Evolutionary conservation across 208 protist genomes (phyloP).

Genomic region (Plasmodiophora brassicae): DNA sequence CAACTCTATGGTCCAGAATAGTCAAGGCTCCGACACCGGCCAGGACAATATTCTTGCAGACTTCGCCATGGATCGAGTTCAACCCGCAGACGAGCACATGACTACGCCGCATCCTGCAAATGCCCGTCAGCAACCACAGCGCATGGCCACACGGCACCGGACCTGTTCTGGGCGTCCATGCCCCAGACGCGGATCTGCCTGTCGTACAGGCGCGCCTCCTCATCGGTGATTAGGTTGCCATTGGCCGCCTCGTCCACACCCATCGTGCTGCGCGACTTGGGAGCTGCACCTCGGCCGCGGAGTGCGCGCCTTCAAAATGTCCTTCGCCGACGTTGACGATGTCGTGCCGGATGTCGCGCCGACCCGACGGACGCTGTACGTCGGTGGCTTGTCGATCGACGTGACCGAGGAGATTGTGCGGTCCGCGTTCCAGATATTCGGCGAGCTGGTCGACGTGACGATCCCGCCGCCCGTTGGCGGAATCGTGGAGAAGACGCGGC

Average conservation of each 20-base stretch:
- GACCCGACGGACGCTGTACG: conserved; percentile 15
- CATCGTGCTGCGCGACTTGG: too few relatives aligned
- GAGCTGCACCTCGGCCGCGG: too few relatives aligned
- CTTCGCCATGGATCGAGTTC: neutral
- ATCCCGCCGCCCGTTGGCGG: neutral
- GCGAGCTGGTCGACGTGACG: conserved; percentile 36
- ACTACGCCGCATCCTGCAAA: neutral
- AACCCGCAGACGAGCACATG: neutral
- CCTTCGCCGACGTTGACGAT: neutral
- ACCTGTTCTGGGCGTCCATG: neutral
- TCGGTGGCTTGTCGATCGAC: conserved; percentile 30
- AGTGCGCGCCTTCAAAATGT: too few relatives aligned
- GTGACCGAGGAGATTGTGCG: conserved; percentile 42
- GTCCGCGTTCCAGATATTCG: conserved; percentile 38
- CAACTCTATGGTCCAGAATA: neutral
- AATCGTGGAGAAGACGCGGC: conserved; percentile 18
- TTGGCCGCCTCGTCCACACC: too few relatives aligned
- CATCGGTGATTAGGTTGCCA: too few relatives aligned
- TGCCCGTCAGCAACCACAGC: neutral
- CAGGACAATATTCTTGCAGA: conserved; percentile 1
- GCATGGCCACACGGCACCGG: neutral
- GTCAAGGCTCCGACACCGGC: neutral
- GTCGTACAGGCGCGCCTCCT: neutral
- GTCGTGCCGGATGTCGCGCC: neutral
- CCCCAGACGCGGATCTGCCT: conserved; percentile 18